Base-by-base conservation (phyloP, 2,329 filamentous ascomycete species). In the Calcarisporium arbuscula region DNA sequence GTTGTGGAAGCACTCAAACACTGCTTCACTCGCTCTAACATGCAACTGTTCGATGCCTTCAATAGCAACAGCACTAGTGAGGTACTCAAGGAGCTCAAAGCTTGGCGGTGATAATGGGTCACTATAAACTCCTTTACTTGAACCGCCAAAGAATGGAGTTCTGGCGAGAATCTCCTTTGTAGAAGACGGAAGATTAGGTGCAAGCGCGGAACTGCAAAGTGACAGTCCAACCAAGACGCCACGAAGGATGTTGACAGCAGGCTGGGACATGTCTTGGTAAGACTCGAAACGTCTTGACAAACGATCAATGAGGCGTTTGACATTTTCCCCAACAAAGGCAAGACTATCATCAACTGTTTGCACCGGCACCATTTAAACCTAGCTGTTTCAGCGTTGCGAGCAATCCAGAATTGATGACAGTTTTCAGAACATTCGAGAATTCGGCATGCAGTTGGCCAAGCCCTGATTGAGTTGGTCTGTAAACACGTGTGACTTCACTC, bases 191-290 rank as follows among this genome's bases (percentile, higher is more conserved):
- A 42, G 60, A 55, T 28, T 64, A 47, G 44, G 75, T 60, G 46
- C 72, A 45, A 51, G 65, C 7, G 49, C 44, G 3, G 56, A 49
- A 50, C 63, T 62, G 35, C 68, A 72, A 23, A 94, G 60, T 1
- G 76, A 81, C 20, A 94, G 60, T 4, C 87, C 89, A 40, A 94
- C 65, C 45, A 82, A 77, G 8, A 96, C 64, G 46, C 85, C 85
- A 38, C 83, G 78, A 28, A 96, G 66, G 43, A 95, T 83, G 34
- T 83, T 85, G 28, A 87, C 70, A 9, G 87, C 72, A 5, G 87
- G 89, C 28, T 75, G 69, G 0, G 83, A 85, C 47, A 96, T 76
- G 52, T 98, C 92, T 41, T 87, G 85, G 50, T 95, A 96, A 11
- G 79, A 78, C 25, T 79, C 73, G 52, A 88, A 94, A 22, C 78